Evolutionary conservation across 2,329 filamentous ascomycete species (phyloP).

Genomic region (Aspergillus transmontanensis): DNA sequence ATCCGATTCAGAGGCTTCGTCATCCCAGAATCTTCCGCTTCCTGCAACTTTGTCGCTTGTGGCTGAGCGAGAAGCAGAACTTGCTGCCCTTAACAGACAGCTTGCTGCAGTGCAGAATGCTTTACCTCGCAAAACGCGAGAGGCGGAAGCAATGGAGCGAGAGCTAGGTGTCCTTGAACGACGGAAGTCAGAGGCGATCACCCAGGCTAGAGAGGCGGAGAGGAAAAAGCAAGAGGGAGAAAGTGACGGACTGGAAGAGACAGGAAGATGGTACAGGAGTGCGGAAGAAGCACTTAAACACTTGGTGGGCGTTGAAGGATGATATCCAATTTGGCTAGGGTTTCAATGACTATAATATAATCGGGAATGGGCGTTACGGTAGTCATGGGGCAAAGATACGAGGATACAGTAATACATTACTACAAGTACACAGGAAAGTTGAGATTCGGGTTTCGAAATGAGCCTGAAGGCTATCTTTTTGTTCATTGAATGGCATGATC

Average conservation of each 20-base stretch:
- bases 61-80: conserved; percentile 42
- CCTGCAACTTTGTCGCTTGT: conserved; percentile 44
- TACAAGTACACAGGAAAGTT: background rate
- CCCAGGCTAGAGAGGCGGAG: conserved; percentile 50
- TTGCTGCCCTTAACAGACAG: conserved; percentile 45
- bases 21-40: conserved; percentile 43
- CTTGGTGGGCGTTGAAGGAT: conserved; percentile 37
- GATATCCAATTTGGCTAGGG: conserved; percentile 2
- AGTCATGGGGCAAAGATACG: background rate
- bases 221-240: conserved; percentile 48
- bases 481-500: conserved; percentile 41
- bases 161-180: conserved; percentile 47
- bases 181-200: conserved; percentile 47
- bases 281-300: conserved; percentile 45
- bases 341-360: conserved; percentile 26
- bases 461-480: conserved; percentile 40
- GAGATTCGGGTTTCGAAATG: conserved; percentile 34
- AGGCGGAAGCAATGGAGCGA: conserved; percentile 48
- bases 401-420: background rate
- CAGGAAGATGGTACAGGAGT: conserved; percentile 49
- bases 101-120: conserved; percentile 47
- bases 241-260: conserved; percentile 49
- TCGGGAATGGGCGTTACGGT: conserved; percentile 26
- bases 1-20: conserved; percentile 61
- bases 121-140: conserved; percentile 46